Conservation (phyloP, 2,329 filamentous ascomycete genomes). For the Paraphaeosphaeria minitans region DNA sequence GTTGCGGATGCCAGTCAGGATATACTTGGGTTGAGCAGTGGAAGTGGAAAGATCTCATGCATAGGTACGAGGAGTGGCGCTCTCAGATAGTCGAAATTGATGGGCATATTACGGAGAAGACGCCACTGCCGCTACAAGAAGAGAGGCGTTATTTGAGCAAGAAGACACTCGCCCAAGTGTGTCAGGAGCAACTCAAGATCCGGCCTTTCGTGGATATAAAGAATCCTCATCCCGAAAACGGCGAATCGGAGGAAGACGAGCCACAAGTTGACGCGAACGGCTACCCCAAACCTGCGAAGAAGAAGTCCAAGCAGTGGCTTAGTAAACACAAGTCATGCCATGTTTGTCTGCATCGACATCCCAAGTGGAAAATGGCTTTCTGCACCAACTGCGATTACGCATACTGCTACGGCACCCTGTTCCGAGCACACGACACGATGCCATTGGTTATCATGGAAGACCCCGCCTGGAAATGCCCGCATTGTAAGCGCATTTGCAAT, state of each 20-base stretch:
- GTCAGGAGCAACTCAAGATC: slow-evolving; percentile 80
- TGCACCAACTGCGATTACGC: slow-evolving; percentile 77
- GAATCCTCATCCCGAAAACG: slow-evolving; percentile 58
- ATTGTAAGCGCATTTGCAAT: slow-evolving; percentile 84
- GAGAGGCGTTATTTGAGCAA: slow-evolving; percentile 70
- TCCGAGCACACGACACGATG: slow-evolving; percentile 87
- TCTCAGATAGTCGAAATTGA: slow-evolving; percentile 75
- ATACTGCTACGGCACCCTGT: slow-evolving; percentile 94
- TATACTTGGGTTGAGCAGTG: slow-evolving; percentile 94
- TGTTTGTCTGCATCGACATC: slow-evolving; percentile 79
- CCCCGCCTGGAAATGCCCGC: slow-evolving; percentile 85
- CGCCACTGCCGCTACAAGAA: slow-evolving; percentile 72
- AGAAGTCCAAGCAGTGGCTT: slow-evolving; percentile 57
- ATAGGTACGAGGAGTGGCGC: slow-evolving; percentile 83
- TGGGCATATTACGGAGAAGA: slow-evolving; percentile 67
- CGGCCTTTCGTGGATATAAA: slow-evolving; percentile 84
- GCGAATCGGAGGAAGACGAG: slow-evolving; percentile 55
- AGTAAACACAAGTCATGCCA: slow-evolving; percentile 70
- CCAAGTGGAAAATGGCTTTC: slow-evolving; percentile 80
- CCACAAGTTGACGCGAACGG: slow-evolving; percentile 69
- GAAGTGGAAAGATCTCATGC: slow-evolving; percentile 76
- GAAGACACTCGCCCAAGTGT: slow-evolving; percentile 89
- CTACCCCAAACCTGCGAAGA: slow-evolving; percentile 66
- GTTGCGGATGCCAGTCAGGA: slow-evolving; percentile 84
- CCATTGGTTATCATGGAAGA: slow-evolving; percentile 82